Conservation (phyloP, 371 early-diverging fungal species). For the Actinomucor elegans region DNA sequence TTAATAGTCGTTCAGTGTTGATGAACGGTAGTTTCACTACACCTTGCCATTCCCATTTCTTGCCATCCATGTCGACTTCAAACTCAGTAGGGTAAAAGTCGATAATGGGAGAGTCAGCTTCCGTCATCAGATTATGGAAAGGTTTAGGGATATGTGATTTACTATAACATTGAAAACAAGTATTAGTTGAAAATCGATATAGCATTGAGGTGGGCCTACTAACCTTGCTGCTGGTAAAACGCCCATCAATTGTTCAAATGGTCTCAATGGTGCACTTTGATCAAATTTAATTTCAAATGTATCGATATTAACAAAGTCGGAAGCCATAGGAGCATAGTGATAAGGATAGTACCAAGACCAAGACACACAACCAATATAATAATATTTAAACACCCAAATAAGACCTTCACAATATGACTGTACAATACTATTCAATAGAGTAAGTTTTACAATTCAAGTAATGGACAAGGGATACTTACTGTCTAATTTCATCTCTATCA, state of each 20-base stretch:
- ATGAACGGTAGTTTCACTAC: conserved; percentile 95
- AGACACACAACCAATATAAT: conserved; percentile 90
- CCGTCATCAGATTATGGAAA: conserved; percentile 85
- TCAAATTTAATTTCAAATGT: conserved; percentile 76
- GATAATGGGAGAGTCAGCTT: conserved; percentile 82
- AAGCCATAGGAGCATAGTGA: conserved; percentile 97
- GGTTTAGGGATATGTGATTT: conserved; percentile 77
- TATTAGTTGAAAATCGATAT: no score
- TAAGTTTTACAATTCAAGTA: no score
- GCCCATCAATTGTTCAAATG: conserved; percentile 98
- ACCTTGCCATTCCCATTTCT: conserved; percentile 97
- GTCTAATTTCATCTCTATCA: conserved; percentile 59
- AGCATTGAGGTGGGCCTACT: no score
- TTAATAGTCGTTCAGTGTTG: conserved; percentile 77
- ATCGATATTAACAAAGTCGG: conserved; percentile 84
- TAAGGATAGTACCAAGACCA: conserved; percentile 99
- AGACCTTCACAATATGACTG: conserved; percentile 96
- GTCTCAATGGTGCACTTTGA: conserved; percentile 84
- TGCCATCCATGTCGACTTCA: conserved; percentile 96
- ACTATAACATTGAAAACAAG: conserved; percentile 45
- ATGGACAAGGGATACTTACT: conserved; percentile 40
- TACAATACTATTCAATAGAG: conserved; percentile 62
- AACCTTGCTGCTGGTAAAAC: conserved; percentile 91
- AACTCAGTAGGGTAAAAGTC: conserved; percentile 95
- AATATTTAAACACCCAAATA: conserved; percentile 98